A percentile compares a stretch with the other conserved stretches of the same genome.
These are phyloP conservation scores for Ascoidea rubescens DNA, from an alignment of 805 yeast genomes.

Conservation along the genomic window DNA sequence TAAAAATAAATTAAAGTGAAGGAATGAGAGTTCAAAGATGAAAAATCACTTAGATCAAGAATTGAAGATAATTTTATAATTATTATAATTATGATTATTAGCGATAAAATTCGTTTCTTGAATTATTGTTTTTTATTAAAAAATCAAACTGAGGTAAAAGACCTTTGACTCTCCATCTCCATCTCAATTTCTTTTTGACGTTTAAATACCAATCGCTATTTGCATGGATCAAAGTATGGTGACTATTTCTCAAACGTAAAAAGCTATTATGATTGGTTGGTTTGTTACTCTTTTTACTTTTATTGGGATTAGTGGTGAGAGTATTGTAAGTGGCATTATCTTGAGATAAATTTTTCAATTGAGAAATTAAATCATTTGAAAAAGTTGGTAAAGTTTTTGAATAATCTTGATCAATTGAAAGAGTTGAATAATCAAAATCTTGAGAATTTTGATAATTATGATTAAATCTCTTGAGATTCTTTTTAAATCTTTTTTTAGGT, in stretches of 20 bases:
- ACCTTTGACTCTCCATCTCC: conserved; percentile 39
- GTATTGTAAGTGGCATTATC: background rate
- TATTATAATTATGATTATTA: too few species aligned
- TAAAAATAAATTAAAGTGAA: too few species aligned
- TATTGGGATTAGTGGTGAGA: background rate
- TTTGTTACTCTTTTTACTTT: background rate
- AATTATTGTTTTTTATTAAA: conserved; percentile 14
- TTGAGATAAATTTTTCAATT: background rate
- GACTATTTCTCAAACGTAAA: background rate
- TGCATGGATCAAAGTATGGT: background rate
- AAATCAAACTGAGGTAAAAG: conserved; percentile 22
- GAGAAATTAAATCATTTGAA: background rate
- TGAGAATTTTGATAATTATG: background rate
- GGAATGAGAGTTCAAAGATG: too few species aligned
- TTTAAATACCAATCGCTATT: conserved; percentile 2
- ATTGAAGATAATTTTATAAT: too few species aligned
- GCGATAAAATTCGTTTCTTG: too few species aligned
- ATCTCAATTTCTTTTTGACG: conserved; percentile 27
- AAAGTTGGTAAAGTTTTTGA: background rate
- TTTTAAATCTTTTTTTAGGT: background rate
- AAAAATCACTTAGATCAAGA: too few species aligned
- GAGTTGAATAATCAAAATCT: background rate
- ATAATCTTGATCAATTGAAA: background rate
- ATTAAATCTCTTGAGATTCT: too few species aligned
- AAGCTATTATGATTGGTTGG: background rate